phyloP scores from a whole-genome alignment of 2,329 filamentous ascomycete species.

The Cladosporium sp. region DNA sequence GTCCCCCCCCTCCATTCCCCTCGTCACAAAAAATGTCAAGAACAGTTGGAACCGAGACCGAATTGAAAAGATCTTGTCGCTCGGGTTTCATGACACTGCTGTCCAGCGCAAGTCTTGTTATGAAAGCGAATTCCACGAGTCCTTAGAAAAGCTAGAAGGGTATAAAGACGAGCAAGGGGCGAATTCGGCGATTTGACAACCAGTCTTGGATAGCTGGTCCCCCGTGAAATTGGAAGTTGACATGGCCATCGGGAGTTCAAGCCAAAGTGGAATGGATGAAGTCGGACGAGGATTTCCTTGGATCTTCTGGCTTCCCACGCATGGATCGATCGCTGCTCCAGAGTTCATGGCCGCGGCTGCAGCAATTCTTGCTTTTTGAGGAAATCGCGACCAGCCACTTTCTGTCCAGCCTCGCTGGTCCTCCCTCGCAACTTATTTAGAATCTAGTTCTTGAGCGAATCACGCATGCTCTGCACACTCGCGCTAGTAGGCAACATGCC shows the following conservation, averaged over 20 bases:
- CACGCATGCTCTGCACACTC: conserved; percentile 86
- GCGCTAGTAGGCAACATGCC: conserved; percentile 71
- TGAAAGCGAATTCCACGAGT: not conserved
- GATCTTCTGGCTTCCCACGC: not conserved
- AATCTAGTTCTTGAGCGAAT: conserved; percentile 67
- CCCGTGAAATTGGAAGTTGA: not conserved
- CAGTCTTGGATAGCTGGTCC: not conserved
- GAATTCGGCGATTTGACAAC: not conserved
- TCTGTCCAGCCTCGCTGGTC: not conserved
- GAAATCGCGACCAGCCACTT: not conserved
- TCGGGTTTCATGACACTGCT: not conserved
- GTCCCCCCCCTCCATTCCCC: not conserved
- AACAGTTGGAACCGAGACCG: not conserved
- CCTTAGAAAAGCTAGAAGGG: not conserved
- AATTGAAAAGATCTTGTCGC: not conserved
- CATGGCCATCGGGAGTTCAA: not conserved
- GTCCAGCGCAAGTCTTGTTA: not conserved
- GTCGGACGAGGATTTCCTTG: not conserved
- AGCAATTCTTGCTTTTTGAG: not conserved
- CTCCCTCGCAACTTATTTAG: not conserved
- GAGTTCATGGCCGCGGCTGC: not conserved
- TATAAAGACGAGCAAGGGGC: not conserved
- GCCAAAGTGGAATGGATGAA: too few relatives aligned
- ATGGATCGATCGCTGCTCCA: not conserved
- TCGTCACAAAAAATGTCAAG: not conserved